Base-by-base conservation (phyloP, 441 rosid genomes). In the Mallotus repandus region DNA sequence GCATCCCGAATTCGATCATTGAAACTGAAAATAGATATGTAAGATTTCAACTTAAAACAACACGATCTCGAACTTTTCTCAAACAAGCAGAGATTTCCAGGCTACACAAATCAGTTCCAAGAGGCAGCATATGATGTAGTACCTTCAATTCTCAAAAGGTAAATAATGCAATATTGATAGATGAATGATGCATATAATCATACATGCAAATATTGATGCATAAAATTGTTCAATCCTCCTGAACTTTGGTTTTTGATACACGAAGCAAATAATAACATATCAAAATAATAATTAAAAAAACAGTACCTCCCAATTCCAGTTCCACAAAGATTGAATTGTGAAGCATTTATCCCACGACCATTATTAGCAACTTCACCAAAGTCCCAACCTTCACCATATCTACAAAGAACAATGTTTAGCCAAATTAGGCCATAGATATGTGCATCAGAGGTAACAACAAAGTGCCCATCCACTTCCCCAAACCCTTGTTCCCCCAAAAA, bases 381-480 rank as follows among this genome's bases (percentile, higher is more conserved):
- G 86, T 96, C 96, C 97, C 98, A 96, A 73, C 99, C 99, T 89
- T 96, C 99, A 61, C 99, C 99, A 71, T 96, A 96, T 81, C 99
- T 96, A 72, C 63, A 77, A 71, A 77, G 50, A 61, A 68, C n/a
- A 83, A 70, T n/a, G 60, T 72, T 62, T n/a, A 21, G 57, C 64
- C 48, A 56, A 63, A 22, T 9, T 18, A 29, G 32, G 65, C 25
- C 38, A 50, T 57, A 6, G 45, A 45, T 55, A 63, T 63, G 15
- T 58, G 19, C 50, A 65, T 41, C 12, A 63, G 69, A 29, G 32
- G 32, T 29, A 29, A 29, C 32, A 29, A 29, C 32, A 29, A 60
- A 78, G 62, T 1, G 11, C 32, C 54, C 7, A 25, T n/a, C 65
- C 57, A 56, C 22, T 49, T 55, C 35, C 22, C 1, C 43, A 62